Evolutionary conservation across 1,284 basidiomycete species (phyloP).

Genomic region (Cryptococcus deneoformans): DNA sequence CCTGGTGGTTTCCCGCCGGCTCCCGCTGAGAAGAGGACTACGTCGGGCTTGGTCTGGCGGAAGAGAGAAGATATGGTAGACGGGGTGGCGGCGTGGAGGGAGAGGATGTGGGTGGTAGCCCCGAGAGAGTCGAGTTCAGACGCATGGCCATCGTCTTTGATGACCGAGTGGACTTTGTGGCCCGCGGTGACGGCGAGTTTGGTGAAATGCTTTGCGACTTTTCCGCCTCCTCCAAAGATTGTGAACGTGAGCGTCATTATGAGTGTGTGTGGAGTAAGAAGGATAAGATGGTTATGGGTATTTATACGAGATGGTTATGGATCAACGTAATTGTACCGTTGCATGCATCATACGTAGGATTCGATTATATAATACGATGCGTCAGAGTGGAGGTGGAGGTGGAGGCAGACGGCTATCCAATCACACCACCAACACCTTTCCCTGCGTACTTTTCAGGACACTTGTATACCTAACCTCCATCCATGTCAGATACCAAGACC

Average conservation of each 20-base stretch:
- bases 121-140: conserved; percentile 54
- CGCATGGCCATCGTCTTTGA: conserved; percentile 53
- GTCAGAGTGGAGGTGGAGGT: too few relatives aligned
- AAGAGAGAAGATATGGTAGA: conserved; percentile 57
- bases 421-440: too few relatives aligned
- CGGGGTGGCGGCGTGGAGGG: conserved; percentile 59
- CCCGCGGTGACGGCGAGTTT: conserved; percentile 49
- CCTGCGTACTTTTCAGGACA: too few relatives aligned
- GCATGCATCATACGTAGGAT: too few relatives aligned
- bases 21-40: conserved; percentile 69
- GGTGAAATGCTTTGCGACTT: conserved; percentile 59
- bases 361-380: too few relatives aligned
- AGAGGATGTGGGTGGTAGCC: conserved; percentile 59
- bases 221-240: conserved; percentile 47
- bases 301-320: too few relatives aligned
- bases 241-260: conserved; percentile 23
- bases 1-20: conserved; percentile 66
- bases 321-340: too few relatives aligned
- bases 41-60: conserved; percentile 52
- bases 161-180: conserved; percentile 59
- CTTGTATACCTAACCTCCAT: too few relatives aligned
- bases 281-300: too few relatives aligned
- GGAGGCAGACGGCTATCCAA: too few relatives aligned
- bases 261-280: too few relatives aligned
- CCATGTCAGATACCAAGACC: too few relatives aligned